Percentiles rank a stretch among this genome's conserved stretches.
phyloP scores from a whole-genome alignment of 2,329 filamentous ascomycete genomes.

The Venturia oleaginea region DNA sequence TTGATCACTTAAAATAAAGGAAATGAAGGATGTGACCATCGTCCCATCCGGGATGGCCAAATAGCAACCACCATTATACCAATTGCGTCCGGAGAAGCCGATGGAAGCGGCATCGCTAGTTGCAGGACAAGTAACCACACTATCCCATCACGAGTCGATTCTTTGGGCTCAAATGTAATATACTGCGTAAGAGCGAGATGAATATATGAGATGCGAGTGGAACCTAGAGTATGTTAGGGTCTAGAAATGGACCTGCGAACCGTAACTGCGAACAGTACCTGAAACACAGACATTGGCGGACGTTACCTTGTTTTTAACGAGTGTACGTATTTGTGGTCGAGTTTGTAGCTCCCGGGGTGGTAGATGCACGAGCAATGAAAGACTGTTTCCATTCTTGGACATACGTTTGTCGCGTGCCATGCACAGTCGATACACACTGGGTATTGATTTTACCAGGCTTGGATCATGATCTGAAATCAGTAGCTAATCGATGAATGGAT shows the following conservation, averaged over 20 bases:
- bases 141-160: neutral
- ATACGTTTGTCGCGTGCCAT: neutral
- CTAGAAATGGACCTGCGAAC: neutral
- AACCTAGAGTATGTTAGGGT: neutral
- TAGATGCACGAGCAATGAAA: neutral
- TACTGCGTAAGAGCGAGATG: neutral
- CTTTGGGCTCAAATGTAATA: neutral
- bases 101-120: neutral
- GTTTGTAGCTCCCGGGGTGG: neutral
- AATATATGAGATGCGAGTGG: neutral
- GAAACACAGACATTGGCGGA: neutral
- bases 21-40: neutral
- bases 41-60: neutral
- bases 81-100: neutral
- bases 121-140: neutral
- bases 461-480: too few relatives aligned
- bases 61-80: neutral
- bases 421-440: too few relatives aligned
- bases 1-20: neutral
- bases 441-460: too few relatives aligned
- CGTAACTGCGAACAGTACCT: neutral
- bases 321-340: neutral
- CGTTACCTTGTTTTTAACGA: neutral
- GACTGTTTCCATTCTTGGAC: neutral
- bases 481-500: too few relatives aligned